Base-by-base conservation (phyloP, 139 green algal species). In the Diplosphaera chodatii region DNA sequence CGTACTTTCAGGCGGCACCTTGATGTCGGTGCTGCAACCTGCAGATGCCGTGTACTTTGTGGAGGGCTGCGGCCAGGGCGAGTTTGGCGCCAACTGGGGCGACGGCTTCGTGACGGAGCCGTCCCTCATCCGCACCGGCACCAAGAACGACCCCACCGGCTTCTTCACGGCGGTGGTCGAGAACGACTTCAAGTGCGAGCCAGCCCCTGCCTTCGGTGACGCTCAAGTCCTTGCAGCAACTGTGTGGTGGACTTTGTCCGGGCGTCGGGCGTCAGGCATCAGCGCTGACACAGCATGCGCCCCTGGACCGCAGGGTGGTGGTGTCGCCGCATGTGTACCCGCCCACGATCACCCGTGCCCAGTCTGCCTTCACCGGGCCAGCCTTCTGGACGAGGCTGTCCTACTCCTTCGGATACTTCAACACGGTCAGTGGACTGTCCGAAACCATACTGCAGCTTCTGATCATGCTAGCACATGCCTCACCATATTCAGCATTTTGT, bases 111-210 rank as follows among this genome's bases (percentile, higher is more conserved):
- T 67, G 29, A 80, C 75, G 1, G 48, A 77, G 48, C 48, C 31
- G 33, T 25, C 0, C 32, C 6, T 64, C 41, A 25, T 77, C 28
- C 48, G 8, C 13, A 20, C 67, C 2, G 72, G 66, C 4, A 28
- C 41, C 25, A 32, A 21, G 4, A 63, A 72, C 37, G 79, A 87
- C 68, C 70, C 82, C 64, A 81, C 68, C 34, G 76, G 73, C 40
- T 87, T 87, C 70, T 85, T 87, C 62, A 59, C 48, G 13, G 16
- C 48, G 3, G 10, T 59, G 13, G 48, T 59, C 48, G 25, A 25
- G 13, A n/a, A 10, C 48, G 25, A 25, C 16, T 59, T n/a, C 48
- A 21, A 59, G 48, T 59, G 48, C n/a, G n/a, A n/a, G n/a, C n/a
- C n/a, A n/a, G n/a, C n/a, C n/a, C n/a, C n/a, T n/a, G n/a, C n/a